phyloP scores from a whole-genome alignment of 2,329 filamentous ascomycete genomes.

The Cercospora sp. region DNA sequence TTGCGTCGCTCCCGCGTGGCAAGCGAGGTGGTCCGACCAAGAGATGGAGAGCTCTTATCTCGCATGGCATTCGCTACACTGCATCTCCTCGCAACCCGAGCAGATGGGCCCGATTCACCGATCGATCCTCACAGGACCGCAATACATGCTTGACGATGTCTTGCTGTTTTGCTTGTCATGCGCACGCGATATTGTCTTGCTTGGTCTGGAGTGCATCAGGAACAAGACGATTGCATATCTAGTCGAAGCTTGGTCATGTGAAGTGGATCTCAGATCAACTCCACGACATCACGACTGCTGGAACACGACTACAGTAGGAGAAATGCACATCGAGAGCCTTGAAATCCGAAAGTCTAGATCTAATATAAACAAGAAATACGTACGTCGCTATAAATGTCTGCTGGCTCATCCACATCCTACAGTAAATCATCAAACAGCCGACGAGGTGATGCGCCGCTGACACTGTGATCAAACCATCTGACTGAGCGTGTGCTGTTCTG shows the following conservation, averaged over 20 bases:
- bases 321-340: neutral
- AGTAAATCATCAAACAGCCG: neutral
- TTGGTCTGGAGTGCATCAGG: neutral
- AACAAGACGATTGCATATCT: neutral
- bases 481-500: slow-evolving; percentile 13
- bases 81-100: neutral
- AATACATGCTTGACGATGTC: neutral
- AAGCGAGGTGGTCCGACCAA: neutral
- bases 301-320: neutral
- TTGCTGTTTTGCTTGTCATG: neutral
- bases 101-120: neutral
- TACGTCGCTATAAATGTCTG: neutral
- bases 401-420: neutral
- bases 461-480: neutral
- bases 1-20: neutral
- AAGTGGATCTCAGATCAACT: neutral
- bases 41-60: neutral
- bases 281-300: neutral
- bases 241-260: neutral
- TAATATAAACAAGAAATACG: neutral
- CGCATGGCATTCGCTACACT: neutral
- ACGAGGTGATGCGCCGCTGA: neutral
- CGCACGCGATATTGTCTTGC: neutral
- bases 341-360: neutral
- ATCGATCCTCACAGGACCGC: neutral